A percentile compares a stretch with the other conserved stretches of the same genome.
Conservation (phyloP, 1,284 basidiomycete species). For the Sporisorium exsertum region DNA sequence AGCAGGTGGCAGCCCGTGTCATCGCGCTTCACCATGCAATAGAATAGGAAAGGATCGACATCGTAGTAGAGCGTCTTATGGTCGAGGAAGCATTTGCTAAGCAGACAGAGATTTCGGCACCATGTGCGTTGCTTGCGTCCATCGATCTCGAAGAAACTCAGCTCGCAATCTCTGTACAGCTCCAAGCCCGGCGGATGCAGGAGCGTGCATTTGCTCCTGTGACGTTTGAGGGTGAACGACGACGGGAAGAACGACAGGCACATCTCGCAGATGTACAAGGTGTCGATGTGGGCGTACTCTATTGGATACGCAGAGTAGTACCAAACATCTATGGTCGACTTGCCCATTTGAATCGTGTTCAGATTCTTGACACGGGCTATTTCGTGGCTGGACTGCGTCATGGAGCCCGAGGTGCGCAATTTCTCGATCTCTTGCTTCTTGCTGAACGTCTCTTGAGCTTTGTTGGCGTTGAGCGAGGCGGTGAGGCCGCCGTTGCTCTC, state of each 20-base stretch:
- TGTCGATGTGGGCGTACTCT: constrained; percentile 94
- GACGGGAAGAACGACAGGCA: constrained; percentile 73
- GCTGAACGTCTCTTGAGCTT: constrained; percentile 74
- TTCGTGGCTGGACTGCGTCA: constrained; percentile 98
- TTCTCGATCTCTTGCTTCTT: constrained; percentile 99
- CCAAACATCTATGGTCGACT: constrained; percentile 97
- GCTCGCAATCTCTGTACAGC: constrained; percentile 95
- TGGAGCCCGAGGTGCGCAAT: constrained; percentile 93
- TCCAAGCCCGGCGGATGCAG: constrained; percentile 98
- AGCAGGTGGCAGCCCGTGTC: constrained; percentile 91
- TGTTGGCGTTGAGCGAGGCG: constrained; percentile 71
- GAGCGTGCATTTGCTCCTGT: constrained; percentile 90
- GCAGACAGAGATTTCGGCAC: constrained; percentile 95
- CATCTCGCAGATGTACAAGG: constrained; percentile 98
- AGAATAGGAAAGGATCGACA: constrained; percentile 99
- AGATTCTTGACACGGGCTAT: constrained; percentile 98
- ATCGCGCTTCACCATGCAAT: constrained; percentile 93
- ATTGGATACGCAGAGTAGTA: constrained; percentile 99
- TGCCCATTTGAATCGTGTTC: constrained; percentile 94
- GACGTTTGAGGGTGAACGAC: constrained; percentile 72
- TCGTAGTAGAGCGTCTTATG: constrained; percentile 99
- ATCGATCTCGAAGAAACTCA: constrained; percentile 98
- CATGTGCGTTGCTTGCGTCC: constrained; percentile 94
- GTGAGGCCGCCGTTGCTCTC: constrained; percentile 70
- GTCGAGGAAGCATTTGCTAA: constrained; percentile 98